Evolutionary conservation across 225 moss, liverwort and hornwort genomes (phyloP).

Genomic region (Ulota crispa): DNA sequence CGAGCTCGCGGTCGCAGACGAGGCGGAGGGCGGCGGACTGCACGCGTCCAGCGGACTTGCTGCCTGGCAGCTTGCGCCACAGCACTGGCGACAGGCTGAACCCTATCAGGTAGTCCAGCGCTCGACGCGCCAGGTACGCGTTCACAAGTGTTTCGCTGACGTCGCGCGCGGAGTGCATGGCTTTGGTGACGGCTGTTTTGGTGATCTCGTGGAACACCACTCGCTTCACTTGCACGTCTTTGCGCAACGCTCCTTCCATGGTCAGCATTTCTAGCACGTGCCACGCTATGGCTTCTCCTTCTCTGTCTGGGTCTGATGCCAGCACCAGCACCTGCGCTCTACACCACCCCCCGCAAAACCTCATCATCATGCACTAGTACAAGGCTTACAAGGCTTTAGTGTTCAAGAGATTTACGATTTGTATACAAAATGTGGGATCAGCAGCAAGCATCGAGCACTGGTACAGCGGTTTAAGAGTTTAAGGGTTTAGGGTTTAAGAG

Average conservation of each 20-base stretch:
- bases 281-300: slow-evolving; percentile 99
- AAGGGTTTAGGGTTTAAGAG: too few species aligned
- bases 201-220: slow-evolving; percentile 94
- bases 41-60: slow-evolving; percentile 95
- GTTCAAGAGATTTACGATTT: too few species aligned
- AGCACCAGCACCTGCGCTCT: slow-evolving; percentile 78
- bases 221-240: slow-evolving; percentile 57
- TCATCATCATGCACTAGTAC: too few species aligned
- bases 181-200: slow-evolving; percentile 66
- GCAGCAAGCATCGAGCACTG: too few species aligned
- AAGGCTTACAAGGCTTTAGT: too few species aligned
- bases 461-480: too few species aligned
- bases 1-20: slow-evolving; percentile 82
- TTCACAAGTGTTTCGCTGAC: slow-evolving; percentile 79
- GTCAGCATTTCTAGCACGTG: slow-evolving; percentile 93
- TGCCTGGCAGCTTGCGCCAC: slow-evolving; percentile 98
- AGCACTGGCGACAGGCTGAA: slow-evolving; percentile 94
- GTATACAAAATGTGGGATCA: too few species aligned
- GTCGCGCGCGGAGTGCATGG: slow-evolving; percentile 74
- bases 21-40: slow-evolving; percentile 96
- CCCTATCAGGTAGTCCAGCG: slow-evolving; percentile 91
- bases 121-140: slow-evolving; percentile 91
- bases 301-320: slow-evolving; percentile 95
- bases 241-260: slow-evolving; percentile 69
- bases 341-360: background rate